These are phyloP conservation scores for Fusarium dlaminii DNA, from an alignment of 2,329 filamentous ascomycete species.

Conservation along the genomic window DNA sequence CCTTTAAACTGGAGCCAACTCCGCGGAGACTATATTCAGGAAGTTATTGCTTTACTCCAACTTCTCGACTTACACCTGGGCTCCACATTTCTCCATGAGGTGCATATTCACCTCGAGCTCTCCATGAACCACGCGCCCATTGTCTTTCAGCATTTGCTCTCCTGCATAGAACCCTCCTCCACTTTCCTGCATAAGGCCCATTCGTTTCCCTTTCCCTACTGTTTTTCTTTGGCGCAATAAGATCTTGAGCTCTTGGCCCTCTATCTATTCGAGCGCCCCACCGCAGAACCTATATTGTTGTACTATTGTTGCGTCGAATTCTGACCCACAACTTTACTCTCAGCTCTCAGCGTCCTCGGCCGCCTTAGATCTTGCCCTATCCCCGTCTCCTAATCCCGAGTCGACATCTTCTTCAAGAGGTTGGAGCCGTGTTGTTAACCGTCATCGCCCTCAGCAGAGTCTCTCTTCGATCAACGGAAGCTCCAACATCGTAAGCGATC, in stretches of 20 bases:
- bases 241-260: conserved; percentile 18
- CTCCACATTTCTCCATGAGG: conserved; percentile 36
- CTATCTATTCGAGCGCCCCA: not conserved
- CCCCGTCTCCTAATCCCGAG: conserved; percentile 72
- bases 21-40: conserved; percentile 8
- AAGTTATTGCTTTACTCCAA: conserved; percentile 13
- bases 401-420: conserved; percentile 53
- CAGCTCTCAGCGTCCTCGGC: conserved; percentile 84
- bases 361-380: conserved; percentile 80
- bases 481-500: conserved; percentile 55
- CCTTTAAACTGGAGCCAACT: not conserved
- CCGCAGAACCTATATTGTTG: conserved; percentile 13
- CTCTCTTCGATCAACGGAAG: conserved; percentile 58
- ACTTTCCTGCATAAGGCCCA: not conserved
- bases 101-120: conserved; percentile 27
- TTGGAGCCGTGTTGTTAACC: conserved; percentile 70
- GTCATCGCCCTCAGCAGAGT: conserved; percentile 74
- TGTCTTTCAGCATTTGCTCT: conserved; percentile 11
- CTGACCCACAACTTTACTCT: conserved; percentile 49
- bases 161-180: conserved; percentile 3
- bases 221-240: not conserved
- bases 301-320: conserved; percentile 37
- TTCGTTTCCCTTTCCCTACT: not conserved
- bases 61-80: conserved; percentile 11
- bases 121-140: conserved; percentile 13